Percentiles rank a stretch among this genome's conserved stretches.
Conservation (phyloP, 164 flowering plant species). For the Vitis cinerea region DNA sequence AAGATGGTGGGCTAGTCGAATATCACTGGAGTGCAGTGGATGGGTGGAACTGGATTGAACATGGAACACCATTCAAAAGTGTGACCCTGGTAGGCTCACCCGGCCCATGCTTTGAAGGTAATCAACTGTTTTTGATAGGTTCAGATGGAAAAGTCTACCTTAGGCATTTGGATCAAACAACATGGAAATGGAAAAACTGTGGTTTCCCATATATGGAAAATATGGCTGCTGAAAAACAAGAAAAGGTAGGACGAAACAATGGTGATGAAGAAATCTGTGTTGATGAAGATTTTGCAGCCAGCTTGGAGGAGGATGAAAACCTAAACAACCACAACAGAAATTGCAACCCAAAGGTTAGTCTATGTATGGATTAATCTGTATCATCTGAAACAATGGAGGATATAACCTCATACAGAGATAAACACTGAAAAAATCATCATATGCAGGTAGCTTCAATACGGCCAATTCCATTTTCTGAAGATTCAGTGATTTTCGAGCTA, state of each 20-base stretch:
- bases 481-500: constrained; percentile 65
- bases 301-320: constrained; percentile 23
- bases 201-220: constrained; percentile 48
- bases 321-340: constrained; percentile 14
- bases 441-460: constrained; percentile 63
- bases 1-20: constrained; percentile 75
- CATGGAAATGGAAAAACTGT: constrained; percentile 78
- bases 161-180: constrained; percentile 50
- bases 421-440: background rate
- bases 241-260: background rate
- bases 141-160: constrained; percentile 80
- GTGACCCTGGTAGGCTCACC: constrained; percentile 65
- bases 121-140: constrained; percentile 66
- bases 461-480: constrained; percentile 70
- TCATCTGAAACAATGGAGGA: background rate
- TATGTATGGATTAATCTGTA: background rate
- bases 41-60: constrained; percentile 92
- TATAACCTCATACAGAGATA: too few relatives aligned
- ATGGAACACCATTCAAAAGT: constrained; percentile 63
- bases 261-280: constrained; percentile 19
- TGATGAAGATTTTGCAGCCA: constrained; percentile 24
- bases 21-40: constrained; percentile 69
- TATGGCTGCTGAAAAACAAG: constrained; percentile 12
- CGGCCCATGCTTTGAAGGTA: constrained; percentile 71
- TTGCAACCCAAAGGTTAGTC: constrained; percentile 70